phyloP scores from a whole-genome alignment of 805 yeast genomes.

The Sugiyamaella valdiviana region DNA sequence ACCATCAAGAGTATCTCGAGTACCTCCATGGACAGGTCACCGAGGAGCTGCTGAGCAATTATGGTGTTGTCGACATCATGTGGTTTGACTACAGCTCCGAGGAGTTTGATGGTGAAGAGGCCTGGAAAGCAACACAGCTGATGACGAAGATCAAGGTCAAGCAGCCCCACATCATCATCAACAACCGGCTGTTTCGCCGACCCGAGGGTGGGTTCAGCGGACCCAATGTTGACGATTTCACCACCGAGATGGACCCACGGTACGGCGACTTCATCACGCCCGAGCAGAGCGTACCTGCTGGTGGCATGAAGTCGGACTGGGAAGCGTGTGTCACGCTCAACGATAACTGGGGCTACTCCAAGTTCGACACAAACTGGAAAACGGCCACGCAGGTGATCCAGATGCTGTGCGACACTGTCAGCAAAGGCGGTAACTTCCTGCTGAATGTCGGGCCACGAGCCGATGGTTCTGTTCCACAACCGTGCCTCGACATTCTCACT shows the following conservation, averaged over 20 bases:
- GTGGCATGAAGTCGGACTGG: slow-evolving; percentile 13
- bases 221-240: slow-evolving; percentile 9
- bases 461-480: slow-evolving; percentile 14
- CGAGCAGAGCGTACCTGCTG: slow-evolving; percentile 14
- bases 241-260: slow-evolving; percentile 10
- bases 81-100: slow-evolving; percentile 17
- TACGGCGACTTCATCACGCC: slow-evolving; percentile 20
- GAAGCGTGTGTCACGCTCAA: slow-evolving; percentile 16
- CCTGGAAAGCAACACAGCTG: slow-evolving; percentile 13
- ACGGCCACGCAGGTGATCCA: slow-evolving; percentile 9
- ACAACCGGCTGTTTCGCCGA: slow-evolving; percentile 16
- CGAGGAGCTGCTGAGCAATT: slow-evolving; percentile 14
- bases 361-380: slow-evolving; percentile 12
- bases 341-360: slow-evolving; percentile 17
- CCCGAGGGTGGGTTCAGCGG: slow-evolving; percentile 14
- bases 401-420: slow-evolving; percentile 11
- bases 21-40: slow-evolving; percentile 15
- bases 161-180: slow-evolving; percentile 15
- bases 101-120: slow-evolving; percentile 18
- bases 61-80: slow-evolving; percentile 12
- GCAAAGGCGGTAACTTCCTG: slow-evolving; percentile 16
- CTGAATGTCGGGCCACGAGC: slow-evolving; percentile 18
- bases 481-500: slow-evolving; percentile 2
- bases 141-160: slow-evolving; percentile 7
- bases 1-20: slow-evolving; percentile 14